Evolutionary conservation across 2,329 filamentous ascomycete genomes (phyloP), one percentile per base, ranked within the genome.

Genomic region (Nemania sp.): DNA sequence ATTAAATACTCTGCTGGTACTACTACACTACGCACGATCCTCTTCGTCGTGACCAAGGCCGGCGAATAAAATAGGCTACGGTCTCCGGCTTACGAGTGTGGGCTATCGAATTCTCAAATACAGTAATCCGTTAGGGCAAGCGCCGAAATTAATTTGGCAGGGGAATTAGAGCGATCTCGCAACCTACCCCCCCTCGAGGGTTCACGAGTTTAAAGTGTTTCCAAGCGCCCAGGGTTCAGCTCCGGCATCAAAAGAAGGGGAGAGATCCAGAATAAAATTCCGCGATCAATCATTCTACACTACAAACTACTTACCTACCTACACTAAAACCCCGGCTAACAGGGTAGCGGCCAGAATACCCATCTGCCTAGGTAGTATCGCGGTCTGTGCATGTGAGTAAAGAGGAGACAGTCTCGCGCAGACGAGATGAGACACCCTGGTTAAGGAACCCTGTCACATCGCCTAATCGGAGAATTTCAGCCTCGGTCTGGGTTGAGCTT

Each of bases 401-500:
- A 50, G 51, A 45, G 34, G 51, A 51, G 32, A 32, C 54, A 32
- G 34, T 39, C 43, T 54, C 20, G 40, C 40, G 55, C 40, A 53
- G 48, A 58, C 34, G 55, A 52, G 43, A 58, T 58, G 54, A 57
- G 46, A 20, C n/a, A 57, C 50, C 55, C 55, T 47, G 37, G 59
- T 21, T 51, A 46, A 48, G 43, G 53, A 56, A 51, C 46, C 54
- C 50, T 54, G 57, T 47, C 57, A 39, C 50, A 50, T 63, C 54
- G 47, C 55, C 51, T 62, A 57, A n/a, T 60, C 60, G 57, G 60
- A 60, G 60, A 63, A 57, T 57, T 60, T 60, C 49, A 49, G 43
- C 49, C 60, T 57, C 49, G 46, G 58, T 12, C 35, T 48, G 47
- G 21, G 39, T 51, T 35, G 53, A 25, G 18, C 40, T 45, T 46